Conservation (phyloP, 1,284 basidiomycete genomes). For the Ganoderma meredithae region DNA sequence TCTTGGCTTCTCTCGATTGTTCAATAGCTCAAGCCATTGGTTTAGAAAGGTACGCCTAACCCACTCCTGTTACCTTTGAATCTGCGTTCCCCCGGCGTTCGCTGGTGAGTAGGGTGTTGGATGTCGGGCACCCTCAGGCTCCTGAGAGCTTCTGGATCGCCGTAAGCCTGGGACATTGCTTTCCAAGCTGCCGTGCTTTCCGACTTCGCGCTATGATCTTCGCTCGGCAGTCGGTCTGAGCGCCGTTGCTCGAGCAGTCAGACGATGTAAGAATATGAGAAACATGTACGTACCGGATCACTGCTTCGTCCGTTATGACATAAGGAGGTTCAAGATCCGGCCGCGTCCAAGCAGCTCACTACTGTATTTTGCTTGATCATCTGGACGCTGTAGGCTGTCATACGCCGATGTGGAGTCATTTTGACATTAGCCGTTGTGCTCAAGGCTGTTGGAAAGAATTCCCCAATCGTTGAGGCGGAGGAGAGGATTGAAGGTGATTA, state of each 20-base stretch:
- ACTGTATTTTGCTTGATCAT: not conserved
- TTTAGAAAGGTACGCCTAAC: no score
- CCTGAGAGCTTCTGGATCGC: not conserved
- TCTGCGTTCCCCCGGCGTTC: not conserved
- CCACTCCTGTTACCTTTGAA: no score
- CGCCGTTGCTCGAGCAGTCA: no score
- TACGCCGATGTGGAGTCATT: not conserved
- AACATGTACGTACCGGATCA: not conserved
- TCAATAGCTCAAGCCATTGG: no score
- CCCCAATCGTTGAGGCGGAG: not conserved
- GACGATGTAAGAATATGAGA: not conserved
- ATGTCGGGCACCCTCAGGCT: not conserved
- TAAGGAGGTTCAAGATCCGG: not conserved
- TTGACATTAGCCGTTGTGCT: not conserved
- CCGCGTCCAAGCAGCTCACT: not conserved
- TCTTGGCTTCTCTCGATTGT: not conserved
- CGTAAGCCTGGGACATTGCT: not conserved
- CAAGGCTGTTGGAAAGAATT: no score
- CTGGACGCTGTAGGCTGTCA: not conserved
- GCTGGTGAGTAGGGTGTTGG: not conserved
- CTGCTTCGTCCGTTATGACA: not conserved
- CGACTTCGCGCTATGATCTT: not conserved
- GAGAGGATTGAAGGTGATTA: slow-evolving; percentile 8
- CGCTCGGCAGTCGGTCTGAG: not conserved
- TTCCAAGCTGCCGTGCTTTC: not conserved